Base-by-base conservation (phyloP, 768 basidiomycete species). In the Lentinula boryana region DNA sequence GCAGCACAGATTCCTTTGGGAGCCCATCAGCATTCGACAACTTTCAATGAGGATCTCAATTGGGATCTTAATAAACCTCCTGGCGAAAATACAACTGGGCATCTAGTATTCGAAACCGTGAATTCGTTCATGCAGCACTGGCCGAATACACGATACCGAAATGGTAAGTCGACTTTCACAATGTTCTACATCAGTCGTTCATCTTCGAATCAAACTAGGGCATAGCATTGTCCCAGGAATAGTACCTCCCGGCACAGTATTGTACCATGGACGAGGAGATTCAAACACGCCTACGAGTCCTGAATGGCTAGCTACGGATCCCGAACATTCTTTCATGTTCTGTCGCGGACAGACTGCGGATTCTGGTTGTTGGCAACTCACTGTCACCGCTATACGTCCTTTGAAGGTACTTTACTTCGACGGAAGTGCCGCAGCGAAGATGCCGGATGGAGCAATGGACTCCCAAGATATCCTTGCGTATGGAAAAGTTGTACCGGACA, bases 321-420 rank as follows among this genome's bases (percentile, higher is more conserved):
- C 66, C 13, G 68, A 69, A 54, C 68, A 68, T 44, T 57, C 68
- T 0, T 72, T 73, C 23, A 0, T 76, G 5, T 79, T 80, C 62
- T 80, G 80, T 62, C 40, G 64, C 5, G 58, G 58, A 2, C 23
- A 27, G 31, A 69, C 6, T 69, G 71, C 23, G 40, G 52, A 33
- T 5, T 23, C 27, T 5, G 50, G 64, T 16, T 72, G 71, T 48
- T 69, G 76, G 75, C 76, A 75, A 15, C 67, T 79, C 18, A 79
- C 76, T 3, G 61, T 77, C 5, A 71, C 73, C 5, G 58, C 72
- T 7, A 69, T 68, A 3, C 71, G 78, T 1, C 68, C 79, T 1
- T 66, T 84, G 40, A 78, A 76, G 44, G 66, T 83, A 1, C 60
- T 83, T 4, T 82, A 83, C 63, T 83, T 84, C 46, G 83, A 84